A percentile compares a stretch with the other conserved stretches of the same genome.
Conservation (phyloP, 2,329 filamentous ascomycete genomes). For the Beauveria sp. region DNA sequence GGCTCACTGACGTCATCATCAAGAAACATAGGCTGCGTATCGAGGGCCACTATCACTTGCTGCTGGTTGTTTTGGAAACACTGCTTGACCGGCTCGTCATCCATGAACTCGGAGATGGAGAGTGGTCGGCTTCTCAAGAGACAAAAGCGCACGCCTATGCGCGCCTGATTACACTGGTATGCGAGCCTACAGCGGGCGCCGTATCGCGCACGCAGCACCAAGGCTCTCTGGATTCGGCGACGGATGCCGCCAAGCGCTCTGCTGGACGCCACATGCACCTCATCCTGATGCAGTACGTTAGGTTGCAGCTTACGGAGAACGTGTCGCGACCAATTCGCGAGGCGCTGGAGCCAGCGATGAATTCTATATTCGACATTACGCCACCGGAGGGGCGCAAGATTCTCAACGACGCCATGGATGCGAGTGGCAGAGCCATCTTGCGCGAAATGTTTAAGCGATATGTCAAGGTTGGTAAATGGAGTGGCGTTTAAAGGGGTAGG, state of each 20-base stretch:
- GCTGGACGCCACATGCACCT: constrained; percentile 56
- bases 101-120: constrained; percentile 17
- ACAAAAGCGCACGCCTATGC: constrained; percentile 44
- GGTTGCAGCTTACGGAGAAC: constrained; percentile 50
- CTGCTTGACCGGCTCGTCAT: constrained; percentile 47
- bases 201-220: constrained; percentile 40
- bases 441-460: constrained; percentile 52
- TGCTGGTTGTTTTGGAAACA: constrained; percentile 45
- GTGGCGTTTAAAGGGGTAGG: constrained; percentile 37
- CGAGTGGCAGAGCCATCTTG: constrained; percentile 50
- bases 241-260: constrained; percentile 52
- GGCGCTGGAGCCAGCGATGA: constrained; percentile 50
- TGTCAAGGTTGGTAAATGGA: constrained; percentile 58
- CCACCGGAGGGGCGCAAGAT: constrained; percentile 46
- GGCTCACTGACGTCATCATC: constrained; percentile 48
- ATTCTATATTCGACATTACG: constrained; percentile 52
- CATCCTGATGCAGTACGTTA: constrained; percentile 51
- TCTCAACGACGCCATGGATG: constrained; percentile 53
- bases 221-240: constrained; percentile 48
- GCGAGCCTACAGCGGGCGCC: constrained; percentile 50
- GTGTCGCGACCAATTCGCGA: constrained; percentile 45
- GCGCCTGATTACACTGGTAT: constrained; percentile 50
- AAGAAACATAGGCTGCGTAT: constrained; percentile 53
- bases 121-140: constrained; percentile 21
- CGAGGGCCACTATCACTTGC: constrained; percentile 54